Evolutionary conservation across 495 filamentous ascomycete species (phyloP).

Genomic region (Penicillium diatomitis): DNA sequence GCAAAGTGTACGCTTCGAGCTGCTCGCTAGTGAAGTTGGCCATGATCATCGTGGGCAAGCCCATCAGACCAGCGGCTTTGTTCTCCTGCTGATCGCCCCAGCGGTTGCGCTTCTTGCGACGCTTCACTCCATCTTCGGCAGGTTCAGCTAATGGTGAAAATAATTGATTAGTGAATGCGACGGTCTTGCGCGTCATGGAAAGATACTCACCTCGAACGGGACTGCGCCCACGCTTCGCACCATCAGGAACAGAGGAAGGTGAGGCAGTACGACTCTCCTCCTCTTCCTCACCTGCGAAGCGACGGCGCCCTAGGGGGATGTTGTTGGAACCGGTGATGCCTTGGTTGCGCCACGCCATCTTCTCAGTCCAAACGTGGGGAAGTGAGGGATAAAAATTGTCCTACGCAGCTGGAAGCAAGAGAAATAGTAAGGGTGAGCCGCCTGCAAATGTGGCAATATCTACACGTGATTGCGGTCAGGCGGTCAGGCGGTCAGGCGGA

Average conservation of each 20-base stretch:
- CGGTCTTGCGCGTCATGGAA: background rate
- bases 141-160: conserved; percentile 29
- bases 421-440: background rate
- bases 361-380: conserved; percentile 6
- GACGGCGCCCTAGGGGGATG: conserved; percentile 84
- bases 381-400: conserved; percentile 7
- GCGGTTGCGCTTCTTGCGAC: conserved; percentile 94
- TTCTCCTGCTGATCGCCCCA: conserved; percentile 97
- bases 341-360: conserved; percentile 87
- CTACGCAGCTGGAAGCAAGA: background rate
- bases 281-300: conserved; percentile 68
- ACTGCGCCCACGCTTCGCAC: conserved; percentile 67
- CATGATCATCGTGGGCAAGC: conserved; percentile 89
- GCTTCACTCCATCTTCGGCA: conserved; percentile 61
- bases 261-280: conserved; percentile 49
- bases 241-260: conserved; percentile 41
- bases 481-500: background rate
- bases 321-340: conserved; percentile 99
- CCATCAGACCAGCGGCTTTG: conserved; percentile 96
- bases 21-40: conserved; percentile 97
- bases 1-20: conserved; percentile 89
- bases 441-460: conserved; percentile 8
- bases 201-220: conserved; percentile 48
- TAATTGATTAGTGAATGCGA: background rate
- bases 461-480: conserved; percentile 1